phyloP scores from a whole-genome alignment of 441 rosid genomes.

The Hypseocharis bilobata region DNA sequence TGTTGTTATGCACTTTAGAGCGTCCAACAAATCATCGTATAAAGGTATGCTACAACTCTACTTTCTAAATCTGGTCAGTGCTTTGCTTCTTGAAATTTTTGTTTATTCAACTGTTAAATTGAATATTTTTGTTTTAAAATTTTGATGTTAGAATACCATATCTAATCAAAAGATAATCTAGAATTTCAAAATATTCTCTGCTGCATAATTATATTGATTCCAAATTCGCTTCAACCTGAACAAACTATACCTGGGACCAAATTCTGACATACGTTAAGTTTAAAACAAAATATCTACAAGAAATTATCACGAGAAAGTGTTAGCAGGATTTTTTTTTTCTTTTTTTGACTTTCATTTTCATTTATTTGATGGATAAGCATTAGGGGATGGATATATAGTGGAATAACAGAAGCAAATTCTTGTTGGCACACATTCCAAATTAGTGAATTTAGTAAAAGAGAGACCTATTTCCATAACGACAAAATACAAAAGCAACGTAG shows the following conservation, averaged over 20 bases:
- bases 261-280: background rate
- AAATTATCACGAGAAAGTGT: background rate
- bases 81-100: background rate
- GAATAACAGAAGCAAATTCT: background rate
- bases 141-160: background rate
- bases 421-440: background rate
- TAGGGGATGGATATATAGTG: background rate
- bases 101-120: background rate
- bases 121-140: background rate
- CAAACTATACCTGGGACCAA: background rate
- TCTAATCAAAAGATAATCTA: background rate
- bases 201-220: too few relatives aligned
- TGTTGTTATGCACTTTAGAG: background rate
- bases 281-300: background rate
- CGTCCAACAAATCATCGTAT: background rate
- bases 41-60: background rate
- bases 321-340: background rate
- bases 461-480: background rate
- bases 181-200: background rate
- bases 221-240: background rate
- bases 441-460: background rate
- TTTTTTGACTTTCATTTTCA: too few relatives aligned
- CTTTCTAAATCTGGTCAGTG: too few relatives aligned
- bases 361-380: too few relatives aligned
- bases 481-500: background rate